These are phyloP conservation scores for Selaginella moellendorffii DNA, from an alignment of 75 land plant genomes.

Conservation along the genomic window DNA sequence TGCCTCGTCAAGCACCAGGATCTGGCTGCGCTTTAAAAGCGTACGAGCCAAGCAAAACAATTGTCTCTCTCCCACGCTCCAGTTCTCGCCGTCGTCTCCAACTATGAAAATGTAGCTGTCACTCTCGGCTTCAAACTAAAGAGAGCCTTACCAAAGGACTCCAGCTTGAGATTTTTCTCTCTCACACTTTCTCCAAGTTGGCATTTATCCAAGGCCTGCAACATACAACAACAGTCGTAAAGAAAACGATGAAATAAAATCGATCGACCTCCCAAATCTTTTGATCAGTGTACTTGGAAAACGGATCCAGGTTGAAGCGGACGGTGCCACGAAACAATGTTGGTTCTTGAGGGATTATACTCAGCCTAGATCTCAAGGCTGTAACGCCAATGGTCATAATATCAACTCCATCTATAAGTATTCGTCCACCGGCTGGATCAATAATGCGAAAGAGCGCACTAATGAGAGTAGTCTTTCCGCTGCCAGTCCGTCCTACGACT, in stretches of 20 bases:
- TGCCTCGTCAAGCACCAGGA: not conserved
- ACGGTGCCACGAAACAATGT: slow-evolving; percentile 9
- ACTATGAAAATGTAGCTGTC: slow-evolving; percentile 6
- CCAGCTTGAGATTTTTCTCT: slow-evolving; percentile 13
- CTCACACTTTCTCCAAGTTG: slow-evolving; percentile 61
- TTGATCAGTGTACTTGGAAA: not conserved
- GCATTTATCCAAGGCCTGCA: slow-evolving; percentile 69
- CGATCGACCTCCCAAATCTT: slow-evolving; percentile 17
- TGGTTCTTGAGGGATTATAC: slow-evolving; percentile 7
- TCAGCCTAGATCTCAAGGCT: not conserved
- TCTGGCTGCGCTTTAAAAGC: not conserved
- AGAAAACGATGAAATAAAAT: slow-evolving; percentile 43
- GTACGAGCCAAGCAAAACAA: not conserved
- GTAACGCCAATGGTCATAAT: not conserved
- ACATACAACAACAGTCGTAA: slow-evolving; percentile 13
- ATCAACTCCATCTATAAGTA: slow-evolving; percentile 1
- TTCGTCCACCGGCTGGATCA: slow-evolving; percentile 3
- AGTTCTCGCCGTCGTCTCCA: not conserved
- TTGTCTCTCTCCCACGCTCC: not conserved
- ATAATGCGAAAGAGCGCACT: slow-evolving; percentile 3
- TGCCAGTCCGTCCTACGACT: slow-evolving; percentile 29
- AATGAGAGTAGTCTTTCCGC: slow-evolving; percentile 38
- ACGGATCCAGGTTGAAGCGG: not conserved
- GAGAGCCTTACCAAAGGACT: slow-evolving; percentile 17
- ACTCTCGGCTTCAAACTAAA: slow-evolving; percentile 38